Base-by-base conservation (phyloP, 2,329 filamentous ascomycete genomes). In the Alternaria triticimaculans region DNA sequence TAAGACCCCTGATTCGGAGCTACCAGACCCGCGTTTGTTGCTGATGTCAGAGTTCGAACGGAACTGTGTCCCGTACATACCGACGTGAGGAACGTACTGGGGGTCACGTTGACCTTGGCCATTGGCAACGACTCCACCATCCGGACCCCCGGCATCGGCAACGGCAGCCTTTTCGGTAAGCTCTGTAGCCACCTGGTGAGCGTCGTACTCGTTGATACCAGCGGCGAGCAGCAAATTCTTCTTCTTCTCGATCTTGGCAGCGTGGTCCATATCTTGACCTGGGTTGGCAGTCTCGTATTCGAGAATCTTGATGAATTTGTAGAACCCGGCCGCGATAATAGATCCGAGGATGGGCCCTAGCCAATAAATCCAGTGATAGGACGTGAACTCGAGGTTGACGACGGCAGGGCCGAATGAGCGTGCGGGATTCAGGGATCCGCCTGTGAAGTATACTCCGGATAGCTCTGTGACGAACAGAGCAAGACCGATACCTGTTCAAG, bases 401-500 rank as follows among this genome's bases (percentile, higher is more conserved):
- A 81, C 80, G 26, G 82, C 77, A n/a, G 81, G 81, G 3, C 81
- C 82, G 62, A 84, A 82, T 3, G 79, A 80, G 25, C 82, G 79
- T 2, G 81, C 80, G 6, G 82, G 82, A 56, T 84, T 83, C 20
- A 83, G 74, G 2, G 78, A 80, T 15, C 81, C 80, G 28, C 81
- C 80, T 1, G 81, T 83, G 65, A 78, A 83, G 71, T 76, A 81
- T 12, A 82, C 80, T 78, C 84, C 58, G 1, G 61, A 60, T 7
- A 63, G 8, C 21, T 63, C 61, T 25, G 62, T 43, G 2, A 92
- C 84, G 77, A 93, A 92, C 62, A 93, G 84, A 0, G 89, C 84
- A 6, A 92, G 80, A 3, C 91, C 91, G 69, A 92, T 91, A 18
- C 60, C 56, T 63, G 14, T 50, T 15, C 15, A 28, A 46, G 11